These are phyloP conservation scores for Closterium sp. DNA, from an alignment of 139 green algal genomes.

Conservation along the genomic window DNA sequence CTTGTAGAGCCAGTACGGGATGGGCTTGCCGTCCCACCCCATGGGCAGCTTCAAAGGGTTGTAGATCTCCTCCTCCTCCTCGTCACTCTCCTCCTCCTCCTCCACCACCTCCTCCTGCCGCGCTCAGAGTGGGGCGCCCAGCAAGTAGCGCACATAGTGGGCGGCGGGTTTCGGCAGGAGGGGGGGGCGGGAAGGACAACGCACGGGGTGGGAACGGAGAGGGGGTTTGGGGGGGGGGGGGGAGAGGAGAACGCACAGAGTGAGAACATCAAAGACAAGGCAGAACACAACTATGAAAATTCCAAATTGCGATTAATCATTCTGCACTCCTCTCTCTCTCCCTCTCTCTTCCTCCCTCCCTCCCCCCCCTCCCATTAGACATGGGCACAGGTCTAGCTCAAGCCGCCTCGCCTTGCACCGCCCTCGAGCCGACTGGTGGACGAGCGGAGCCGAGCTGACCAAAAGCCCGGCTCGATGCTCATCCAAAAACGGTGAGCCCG, in stretches of 20 bases:
- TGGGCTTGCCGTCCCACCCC: constrained; percentile 99
- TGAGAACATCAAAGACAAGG: neutral
- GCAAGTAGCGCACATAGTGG: neutral
- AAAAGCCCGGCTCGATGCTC: too few species aligned
- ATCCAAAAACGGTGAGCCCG: too few species aligned
- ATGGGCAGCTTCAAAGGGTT: constrained; percentile 99
- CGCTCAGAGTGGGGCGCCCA: neutral
- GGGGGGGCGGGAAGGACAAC: neutral
- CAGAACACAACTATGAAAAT: neutral
- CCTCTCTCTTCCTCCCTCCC: too few species aligned
- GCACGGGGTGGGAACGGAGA: neutral
- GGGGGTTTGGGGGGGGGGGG: neutral
- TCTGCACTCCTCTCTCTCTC: too few species aligned
- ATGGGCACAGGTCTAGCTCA: too few species aligned
- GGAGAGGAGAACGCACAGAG: neutral
- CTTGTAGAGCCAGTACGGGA: constrained; percentile 99
- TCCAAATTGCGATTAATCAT: neutral
- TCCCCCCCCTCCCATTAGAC: too few species aligned
- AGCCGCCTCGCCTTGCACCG: too few species aligned
- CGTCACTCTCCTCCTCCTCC: constrained; percentile 52
- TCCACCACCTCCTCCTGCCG: constrained; percentile 58
- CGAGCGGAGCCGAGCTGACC: too few species aligned
- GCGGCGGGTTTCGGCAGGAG: neutral
- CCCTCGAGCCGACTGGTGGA: too few species aligned
- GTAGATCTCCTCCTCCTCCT: constrained; percentile 83